Percentiles rank a stretch among this genome's conserved stretches.
Evolutionary conservation across 495 filamentous ascomycete species (phyloP).

Genomic region (Penicillium ochrochloron): DNA sequence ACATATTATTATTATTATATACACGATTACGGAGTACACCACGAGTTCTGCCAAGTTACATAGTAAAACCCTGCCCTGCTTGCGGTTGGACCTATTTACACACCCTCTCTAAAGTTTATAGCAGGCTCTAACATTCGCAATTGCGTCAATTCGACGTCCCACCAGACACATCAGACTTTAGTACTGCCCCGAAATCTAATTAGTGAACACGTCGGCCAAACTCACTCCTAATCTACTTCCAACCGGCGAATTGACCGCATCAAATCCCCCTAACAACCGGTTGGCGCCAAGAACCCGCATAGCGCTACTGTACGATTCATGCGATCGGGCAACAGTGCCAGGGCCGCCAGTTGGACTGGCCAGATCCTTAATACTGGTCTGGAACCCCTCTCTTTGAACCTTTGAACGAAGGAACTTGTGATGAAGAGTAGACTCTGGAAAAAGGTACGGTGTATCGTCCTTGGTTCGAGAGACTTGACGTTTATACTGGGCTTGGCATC

Average conservation of each 20-base stretch:
- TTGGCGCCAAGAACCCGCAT: constrained; percentile 15
- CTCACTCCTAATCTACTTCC: neutral
- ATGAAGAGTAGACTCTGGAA: neutral
- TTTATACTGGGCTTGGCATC: constrained; percentile 22
- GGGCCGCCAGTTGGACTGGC: neutral
- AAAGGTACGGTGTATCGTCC: neutral
- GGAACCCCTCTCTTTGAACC: neutral
- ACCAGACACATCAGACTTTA: neutral
- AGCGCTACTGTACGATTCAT: constrained; percentile 20
- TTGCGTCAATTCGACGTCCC: constrained; percentile 3
- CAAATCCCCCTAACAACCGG: constrained; percentile 9
- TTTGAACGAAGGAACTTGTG: neutral
- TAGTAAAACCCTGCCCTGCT: neutral
- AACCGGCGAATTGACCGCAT: constrained; percentile 5
- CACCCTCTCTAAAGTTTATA: neutral
- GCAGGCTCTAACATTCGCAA: neutral
- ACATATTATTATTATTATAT: too few species aligned
- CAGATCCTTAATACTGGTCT: constrained; percentile 11
- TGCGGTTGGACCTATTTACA: neutral
- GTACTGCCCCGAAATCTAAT: neutral
- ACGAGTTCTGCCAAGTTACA: neutral
- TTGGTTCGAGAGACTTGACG: neutral
- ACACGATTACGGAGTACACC: too few species aligned
- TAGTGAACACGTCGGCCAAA: constrained; percentile 1
- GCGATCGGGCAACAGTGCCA: constrained; percentile 18